Conservation (phyloP, 441 rosid genomes). For the Rhodomyrtus psidioides region DNA sequence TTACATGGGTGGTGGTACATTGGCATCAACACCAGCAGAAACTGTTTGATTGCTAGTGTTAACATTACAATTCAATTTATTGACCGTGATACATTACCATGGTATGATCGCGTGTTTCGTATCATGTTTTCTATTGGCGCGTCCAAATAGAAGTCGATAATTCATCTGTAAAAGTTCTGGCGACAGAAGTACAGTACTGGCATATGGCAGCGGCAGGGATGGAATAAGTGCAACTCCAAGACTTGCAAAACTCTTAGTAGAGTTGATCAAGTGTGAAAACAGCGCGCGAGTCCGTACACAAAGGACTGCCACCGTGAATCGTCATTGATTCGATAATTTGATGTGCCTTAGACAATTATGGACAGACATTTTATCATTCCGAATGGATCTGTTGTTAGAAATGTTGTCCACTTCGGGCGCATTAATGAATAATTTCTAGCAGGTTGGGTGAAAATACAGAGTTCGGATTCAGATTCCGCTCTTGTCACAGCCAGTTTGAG, state of each 20-base stretch:
- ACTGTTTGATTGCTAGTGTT: neutral
- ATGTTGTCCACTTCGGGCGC: neutral
- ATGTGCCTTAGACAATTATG: neutral
- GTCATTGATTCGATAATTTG: neutral
- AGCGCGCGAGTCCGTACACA: neutral
- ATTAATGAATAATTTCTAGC: neutral
- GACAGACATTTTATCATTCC: neutral
- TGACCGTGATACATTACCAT: neutral
- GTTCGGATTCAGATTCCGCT: constrained; percentile 26
- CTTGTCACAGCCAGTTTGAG: constrained; percentile 50
- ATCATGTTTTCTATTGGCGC: neutral
- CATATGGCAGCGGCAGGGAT: neutral
- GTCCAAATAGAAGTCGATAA: neutral
- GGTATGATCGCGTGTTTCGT: neutral
- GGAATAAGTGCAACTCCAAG: neutral
- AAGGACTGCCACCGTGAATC: neutral
- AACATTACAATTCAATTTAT: neutral
- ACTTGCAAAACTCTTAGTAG: neutral
- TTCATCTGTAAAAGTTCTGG: neutral
- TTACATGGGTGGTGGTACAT: neutral
- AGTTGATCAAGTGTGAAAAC: neutral
- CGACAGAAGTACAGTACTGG: neutral
- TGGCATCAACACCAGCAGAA: neutral
- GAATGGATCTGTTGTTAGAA: neutral
- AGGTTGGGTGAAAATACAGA: constrained; percentile 70